phyloP scores from a whole-genome alignment of 2,329 filamentous ascomycete genomes.

The Hypocreales sp. region DNA sequence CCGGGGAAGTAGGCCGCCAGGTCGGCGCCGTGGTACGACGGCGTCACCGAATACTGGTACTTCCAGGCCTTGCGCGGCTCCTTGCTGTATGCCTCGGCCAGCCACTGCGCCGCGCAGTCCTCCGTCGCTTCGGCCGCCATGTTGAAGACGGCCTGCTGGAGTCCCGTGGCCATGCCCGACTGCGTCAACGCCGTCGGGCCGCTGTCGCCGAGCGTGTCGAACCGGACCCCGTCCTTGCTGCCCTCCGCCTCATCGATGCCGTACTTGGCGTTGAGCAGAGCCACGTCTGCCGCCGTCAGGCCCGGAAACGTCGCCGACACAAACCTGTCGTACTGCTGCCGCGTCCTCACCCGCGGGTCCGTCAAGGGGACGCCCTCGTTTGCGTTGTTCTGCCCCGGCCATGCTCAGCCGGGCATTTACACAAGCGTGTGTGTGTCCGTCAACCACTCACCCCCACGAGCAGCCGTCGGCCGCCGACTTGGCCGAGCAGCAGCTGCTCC shows the following conservation, averaged over 20 bases:
- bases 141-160: conserved; percentile 37
- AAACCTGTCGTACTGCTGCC: conserved; percentile 14
- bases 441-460: conserved; percentile 12
- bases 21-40: conserved; percentile 23
- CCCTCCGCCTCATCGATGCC: conserved; percentile 7
- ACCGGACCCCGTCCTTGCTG: conserved; percentile 11
- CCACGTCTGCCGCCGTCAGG: conserved; percentile 14
- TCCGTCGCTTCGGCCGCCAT: conserved; percentile 40
- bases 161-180: conserved; percentile 30
- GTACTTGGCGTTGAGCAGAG: conserved; percentile 16
- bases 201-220: conserved; percentile 19
- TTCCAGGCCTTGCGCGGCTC: conserved; percentile 21
- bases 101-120: conserved; percentile 40
- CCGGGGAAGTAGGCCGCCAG: conserved; percentile 18
- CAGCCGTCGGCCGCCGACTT: conserved; percentile 16
- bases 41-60: conserved; percentile 31
- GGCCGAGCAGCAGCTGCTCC: conserved; percentile 11
- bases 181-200: conserved; percentile 32
- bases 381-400: conserved; percentile 14
- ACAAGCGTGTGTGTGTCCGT: too few species aligned
- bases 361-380: conserved; percentile 22
- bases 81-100: conserved; percentile 28
- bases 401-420: too few species aligned
- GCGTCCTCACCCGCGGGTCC: conserved; percentile 16
- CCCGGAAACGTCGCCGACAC: conserved; percentile 17